Percentiles rank a stretch among this genome's conserved stretches.
Conservation (phyloP, 192 early-diverging fungal species). For the Gamsiella multidivaricata region DNA sequence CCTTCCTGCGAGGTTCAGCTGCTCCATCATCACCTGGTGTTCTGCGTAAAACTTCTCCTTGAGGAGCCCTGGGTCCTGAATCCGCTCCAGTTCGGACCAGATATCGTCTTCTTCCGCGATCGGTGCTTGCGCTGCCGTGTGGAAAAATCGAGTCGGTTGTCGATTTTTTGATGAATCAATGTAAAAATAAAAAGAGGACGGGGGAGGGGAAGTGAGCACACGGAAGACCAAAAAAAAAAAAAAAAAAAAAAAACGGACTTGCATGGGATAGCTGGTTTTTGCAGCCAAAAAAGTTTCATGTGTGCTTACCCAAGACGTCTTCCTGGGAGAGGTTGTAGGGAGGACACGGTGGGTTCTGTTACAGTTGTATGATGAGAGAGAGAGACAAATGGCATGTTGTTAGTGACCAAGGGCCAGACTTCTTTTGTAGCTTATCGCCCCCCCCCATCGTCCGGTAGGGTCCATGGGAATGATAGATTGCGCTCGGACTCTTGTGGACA, state of each 20-base stretch:
- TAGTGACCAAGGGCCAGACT: no score
- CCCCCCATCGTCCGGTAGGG: no score
- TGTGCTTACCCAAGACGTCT: slow-evolving; percentile 36
- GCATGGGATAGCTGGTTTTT: background rate
- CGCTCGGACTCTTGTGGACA: no score
- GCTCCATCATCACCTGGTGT: slow-evolving; percentile 58
- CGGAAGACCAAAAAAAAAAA: background rate
- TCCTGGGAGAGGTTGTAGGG: slow-evolving; percentile 49
- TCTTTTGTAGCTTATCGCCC: no score
- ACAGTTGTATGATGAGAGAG: no score
- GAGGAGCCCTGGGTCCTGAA: slow-evolving; percentile 23
- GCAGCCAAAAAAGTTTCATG: background rate
- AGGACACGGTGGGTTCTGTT: slow-evolving; percentile 37
- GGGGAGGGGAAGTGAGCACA: background rate
- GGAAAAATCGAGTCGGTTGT: no score
- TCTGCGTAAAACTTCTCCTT: slow-evolving; percentile 64
- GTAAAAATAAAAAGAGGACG: background rate
- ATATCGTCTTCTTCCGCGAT: slow-evolving; percentile 31
- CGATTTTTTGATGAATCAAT: no score
- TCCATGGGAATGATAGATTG: no score
- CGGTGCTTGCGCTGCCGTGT: slow-evolving; percentile 16
- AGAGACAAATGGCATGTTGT: no score
- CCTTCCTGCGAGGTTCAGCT: slow-evolving; percentile 67
- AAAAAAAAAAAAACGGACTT: background rate
- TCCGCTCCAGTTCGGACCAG: slow-evolving; percentile 30